Evolutionary conservation across 176 grass and related monocot genomes (phyloP), one percentile per base, ranked within the genome.

Genomic region (Oryza nivara): DNA sequence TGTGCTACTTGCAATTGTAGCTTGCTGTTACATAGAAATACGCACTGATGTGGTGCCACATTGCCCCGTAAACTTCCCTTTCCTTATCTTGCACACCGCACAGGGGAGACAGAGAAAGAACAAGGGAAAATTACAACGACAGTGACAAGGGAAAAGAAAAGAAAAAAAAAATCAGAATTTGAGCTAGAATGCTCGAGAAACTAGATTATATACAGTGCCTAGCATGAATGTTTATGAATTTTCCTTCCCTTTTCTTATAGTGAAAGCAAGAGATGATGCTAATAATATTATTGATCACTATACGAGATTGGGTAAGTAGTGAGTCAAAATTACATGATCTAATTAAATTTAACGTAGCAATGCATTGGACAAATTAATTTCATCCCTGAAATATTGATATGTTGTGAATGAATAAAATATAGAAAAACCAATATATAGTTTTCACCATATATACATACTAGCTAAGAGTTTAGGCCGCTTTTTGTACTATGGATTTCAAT

Each of bases 31-130:
- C 80, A 67, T 75, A 81, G 70, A 84, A 90, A 41, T 64, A 73
- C 20, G 7, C 68, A 80, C 65, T 80, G 75, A 87, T 89, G 83
- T 91, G 86, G 83, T 89, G 76, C 51, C 86, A 34, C 40, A 78
- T 4, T 82, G n/a, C 35, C 22, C 91, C 52, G 41, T 81, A 78
- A 19, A 83, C 71, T 86, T 86, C 78, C 69, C 82, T 83, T 86
- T 86, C 85, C 69, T 94, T 86, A 80, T 88, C 87, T 54, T 81
- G 76, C 66, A 43, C 40, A n/a, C 35, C 32, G 45, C n/a, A 65
- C 32, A 4, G 30, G 51, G 51, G 9, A 73, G 84, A 81, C 35
- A 86, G 47, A 23, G 45, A 87, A 81, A 75, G 2, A 61, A 75
- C 36, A 84, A 52, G 5, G 9, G 65, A 40, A 75, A 68, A 69